phyloP scores from a whole-genome alignment of 768 basidiomycete genomes.

The Kwoniella sp. region DNA sequence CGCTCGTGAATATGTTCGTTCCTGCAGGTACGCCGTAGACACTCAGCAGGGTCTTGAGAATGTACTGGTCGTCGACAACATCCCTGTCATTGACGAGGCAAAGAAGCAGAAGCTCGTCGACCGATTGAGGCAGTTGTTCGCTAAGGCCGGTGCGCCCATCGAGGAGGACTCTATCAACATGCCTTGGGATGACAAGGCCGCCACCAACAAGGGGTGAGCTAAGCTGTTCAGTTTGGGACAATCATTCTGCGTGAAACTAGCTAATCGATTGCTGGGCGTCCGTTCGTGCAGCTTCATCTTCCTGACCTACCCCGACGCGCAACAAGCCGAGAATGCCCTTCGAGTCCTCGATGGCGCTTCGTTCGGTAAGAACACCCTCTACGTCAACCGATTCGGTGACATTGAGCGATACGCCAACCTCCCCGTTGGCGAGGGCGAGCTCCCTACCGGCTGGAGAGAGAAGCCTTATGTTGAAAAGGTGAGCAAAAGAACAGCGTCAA shows the following conservation, averaged over 20 bases:
- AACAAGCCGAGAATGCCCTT: conserved; percentile 55
- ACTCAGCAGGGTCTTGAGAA: conserved; percentile 87
- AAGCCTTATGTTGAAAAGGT: conserved; percentile 50
- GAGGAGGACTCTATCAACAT: conserved; percentile 77
- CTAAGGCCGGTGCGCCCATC: conserved; percentile 74
- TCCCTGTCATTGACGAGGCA: conserved; percentile 83
- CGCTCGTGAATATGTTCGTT: background rate
- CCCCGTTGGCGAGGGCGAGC: conserved; percentile 51
- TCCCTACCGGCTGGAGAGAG: conserved; percentile 53
- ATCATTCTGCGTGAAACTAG: background rate
- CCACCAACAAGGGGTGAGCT: conserved; percentile 87
- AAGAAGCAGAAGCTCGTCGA: conserved; percentile 79
- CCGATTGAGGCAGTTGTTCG: conserved; percentile 81
- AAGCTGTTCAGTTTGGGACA: too few species aligned
- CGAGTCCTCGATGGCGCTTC: conserved; percentile 58
- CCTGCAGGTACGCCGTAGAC: conserved; percentile 75
- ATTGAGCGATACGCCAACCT: conserved; percentile 78
- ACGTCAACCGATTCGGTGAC: conserved; percentile 83
- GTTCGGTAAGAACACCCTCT: conserved; percentile 85
- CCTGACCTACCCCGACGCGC: conserved; percentile 59
- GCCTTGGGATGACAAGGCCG: conserved; percentile 80
- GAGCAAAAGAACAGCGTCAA: too few species aligned
- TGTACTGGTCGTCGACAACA: conserved; percentile 86
- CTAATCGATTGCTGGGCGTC: conserved; percentile 1
- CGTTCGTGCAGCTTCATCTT: conserved; percentile 70